Conservation (phyloP, 352 stramenopile genomes). For the Nothophytophthora sp. region DNA sequence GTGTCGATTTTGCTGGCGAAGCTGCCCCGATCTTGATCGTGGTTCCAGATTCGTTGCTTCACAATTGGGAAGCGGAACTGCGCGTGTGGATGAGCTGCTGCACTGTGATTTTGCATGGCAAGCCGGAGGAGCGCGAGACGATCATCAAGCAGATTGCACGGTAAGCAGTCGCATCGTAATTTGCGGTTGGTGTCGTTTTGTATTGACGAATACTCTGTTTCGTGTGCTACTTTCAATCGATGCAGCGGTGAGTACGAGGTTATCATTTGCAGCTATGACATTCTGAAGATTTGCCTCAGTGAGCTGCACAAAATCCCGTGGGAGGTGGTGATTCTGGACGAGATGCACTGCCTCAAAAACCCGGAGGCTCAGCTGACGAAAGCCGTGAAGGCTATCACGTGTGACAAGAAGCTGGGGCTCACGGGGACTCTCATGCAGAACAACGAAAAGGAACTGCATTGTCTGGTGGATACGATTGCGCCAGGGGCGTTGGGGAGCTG, state of each 20-base stretch:
- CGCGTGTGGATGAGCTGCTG: constrained; percentile 92
- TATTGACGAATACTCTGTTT: constrained; percentile 38
- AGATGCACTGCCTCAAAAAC: constrained; percentile 99
- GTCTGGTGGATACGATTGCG: constrained; percentile 70
- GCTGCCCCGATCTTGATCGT: constrained; percentile 96
- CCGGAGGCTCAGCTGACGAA: constrained; percentile 92
- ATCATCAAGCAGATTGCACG: constrained; percentile 69
- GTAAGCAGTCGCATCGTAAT: too few relatives aligned
- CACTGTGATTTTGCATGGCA: constrained; percentile 66
- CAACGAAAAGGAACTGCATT: constrained; percentile 85
- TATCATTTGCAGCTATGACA: constrained; percentile 84
- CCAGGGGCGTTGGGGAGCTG: constrained; percentile 65
- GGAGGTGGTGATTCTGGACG: constrained; percentile 96
- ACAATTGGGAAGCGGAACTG: constrained; percentile 99
- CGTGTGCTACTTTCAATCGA: neutral
- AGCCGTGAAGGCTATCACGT: constrained; percentile 70
- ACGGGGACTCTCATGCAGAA: constrained; percentile 91
- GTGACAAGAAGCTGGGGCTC: constrained; percentile 75
- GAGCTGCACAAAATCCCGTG: constrained; percentile 84
- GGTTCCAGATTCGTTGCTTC: constrained; percentile 96
- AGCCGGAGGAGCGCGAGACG: constrained; percentile 47
- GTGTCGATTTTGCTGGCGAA: constrained; percentile 41
- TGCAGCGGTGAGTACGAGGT: constrained; percentile 75
- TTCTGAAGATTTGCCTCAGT: constrained; percentile 92
- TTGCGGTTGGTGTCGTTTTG: neutral